A percentile compares a stretch with the other conserved stretches of the same genome.
These are phyloP conservation scores for Podospora australis DNA, from an alignment of 495 filamentous ascomycete species.

Conservation along the genomic window DNA sequence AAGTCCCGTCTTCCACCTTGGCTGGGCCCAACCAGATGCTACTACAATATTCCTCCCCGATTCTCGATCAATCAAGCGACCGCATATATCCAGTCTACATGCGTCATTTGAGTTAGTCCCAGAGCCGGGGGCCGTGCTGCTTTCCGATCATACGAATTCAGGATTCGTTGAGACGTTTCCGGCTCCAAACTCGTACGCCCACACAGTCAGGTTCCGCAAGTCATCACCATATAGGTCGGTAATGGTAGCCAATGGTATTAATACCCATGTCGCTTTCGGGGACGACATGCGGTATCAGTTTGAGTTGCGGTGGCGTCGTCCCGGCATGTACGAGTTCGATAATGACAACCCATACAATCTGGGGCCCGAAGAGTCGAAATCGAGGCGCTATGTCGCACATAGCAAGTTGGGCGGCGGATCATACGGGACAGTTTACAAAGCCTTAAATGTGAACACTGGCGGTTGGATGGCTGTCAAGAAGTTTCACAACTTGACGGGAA, in stretches of 20 bases:
- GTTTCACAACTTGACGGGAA: slow-evolving; percentile 27
- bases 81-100: slow-evolving; percentile 19
- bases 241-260: slow-evolving; percentile 24
- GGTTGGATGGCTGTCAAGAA: slow-evolving; percentile 28
- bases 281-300: slow-evolving; percentile 23
- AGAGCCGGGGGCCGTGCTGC: slow-evolving; percentile 24
- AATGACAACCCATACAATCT: slow-evolving; percentile 17
- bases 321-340: slow-evolving; percentile 18
- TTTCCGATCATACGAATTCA: slow-evolving; percentile 20
- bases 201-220: slow-evolving; percentile 17
- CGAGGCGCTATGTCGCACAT: slow-evolving; percentile 20
- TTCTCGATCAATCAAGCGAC: slow-evolving; percentile 2
- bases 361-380: slow-evolving; percentile 16
- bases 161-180: slow-evolving; percentile 17
- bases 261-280: slow-evolving; percentile 25
- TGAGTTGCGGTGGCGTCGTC: slow-evolving; percentile 20
- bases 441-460: slow-evolving; percentile 19
- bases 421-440: slow-evolving; percentile 26
- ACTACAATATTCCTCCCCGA: slow-evolving; percentile 26
- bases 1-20: too few species aligned
- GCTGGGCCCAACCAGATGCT: not conserved
- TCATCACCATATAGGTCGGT: slow-evolving; percentile 16
- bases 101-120: slow-evolving; percentile 23
- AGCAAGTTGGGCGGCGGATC: slow-evolving; percentile 23
- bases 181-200: not conserved